phyloP scores from a whole-genome alignment of 1,284 basidiomycete species.

The Ceratobasidium sp. region DNA sequence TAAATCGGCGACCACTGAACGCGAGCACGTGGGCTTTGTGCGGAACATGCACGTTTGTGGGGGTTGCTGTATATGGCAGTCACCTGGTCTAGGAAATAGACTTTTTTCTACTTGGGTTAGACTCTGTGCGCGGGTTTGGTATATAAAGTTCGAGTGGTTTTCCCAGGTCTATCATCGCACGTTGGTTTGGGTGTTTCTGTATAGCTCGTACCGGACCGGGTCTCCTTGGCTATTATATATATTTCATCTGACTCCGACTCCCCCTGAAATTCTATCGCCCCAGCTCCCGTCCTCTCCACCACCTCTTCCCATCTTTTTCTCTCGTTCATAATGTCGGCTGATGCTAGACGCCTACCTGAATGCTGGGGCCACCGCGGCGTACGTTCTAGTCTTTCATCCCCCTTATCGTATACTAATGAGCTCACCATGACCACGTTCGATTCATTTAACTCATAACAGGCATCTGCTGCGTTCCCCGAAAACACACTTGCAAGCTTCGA shows the following conservation, averaged over 20 bases:
- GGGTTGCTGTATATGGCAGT: background rate
- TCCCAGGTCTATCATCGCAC: constrained; percentile 21
- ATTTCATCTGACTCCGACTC: constrained; percentile 25
- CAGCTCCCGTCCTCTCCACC: constrained; percentile 51
- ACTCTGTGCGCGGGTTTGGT: background rate
- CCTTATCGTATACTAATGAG: constrained; percentile 43
- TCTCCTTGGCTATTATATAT: background rate
- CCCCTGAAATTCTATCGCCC: constrained; percentile 53
- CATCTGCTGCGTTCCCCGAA: constrained; percentile 88
- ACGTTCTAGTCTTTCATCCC: constrained; percentile 58
- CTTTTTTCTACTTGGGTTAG: constrained; percentile 11
- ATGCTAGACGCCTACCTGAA: constrained; percentile 60
- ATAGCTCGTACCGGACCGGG: background rate
- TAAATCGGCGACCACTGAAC: background rate
- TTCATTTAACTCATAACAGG: constrained; percentile 64
- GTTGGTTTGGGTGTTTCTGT: background rate
- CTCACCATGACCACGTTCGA: constrained; percentile 42
- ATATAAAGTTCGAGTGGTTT: constrained; percentile 10
- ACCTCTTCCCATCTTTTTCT: background rate
- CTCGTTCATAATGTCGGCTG: constrained; percentile 4
- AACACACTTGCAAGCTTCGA: constrained; percentile 94
- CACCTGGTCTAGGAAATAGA: constrained; percentile 1
- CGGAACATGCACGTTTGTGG: constrained; percentile 31
- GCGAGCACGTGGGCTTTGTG: constrained; percentile 14
- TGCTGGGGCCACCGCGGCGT: constrained; percentile 97